Evolutionary conservation across 1,284 basidiomycete species (phyloP), one percentile per base, ranked within the genome.

Genomic region (Boletus hoseneyae): DNA sequence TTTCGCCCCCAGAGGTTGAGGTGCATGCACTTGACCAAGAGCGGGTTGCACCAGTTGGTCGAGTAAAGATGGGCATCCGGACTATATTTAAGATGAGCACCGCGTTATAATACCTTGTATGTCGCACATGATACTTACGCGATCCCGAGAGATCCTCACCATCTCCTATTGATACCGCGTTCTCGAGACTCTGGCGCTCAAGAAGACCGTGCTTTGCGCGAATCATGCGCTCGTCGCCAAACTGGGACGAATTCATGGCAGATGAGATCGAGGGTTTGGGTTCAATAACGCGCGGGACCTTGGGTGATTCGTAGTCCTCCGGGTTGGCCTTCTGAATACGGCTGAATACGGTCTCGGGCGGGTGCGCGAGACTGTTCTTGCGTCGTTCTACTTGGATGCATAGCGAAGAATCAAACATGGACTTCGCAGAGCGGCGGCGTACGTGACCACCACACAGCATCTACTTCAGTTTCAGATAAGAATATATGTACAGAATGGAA

Each of bases 401-500:
- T 0, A 87, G 88, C 2, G 87, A 90, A 3, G 73, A 73, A n/a
- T 83, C 80, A n/a, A 87, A 78, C 36, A 77, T 65, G 0, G 84
- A 85, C 19, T 76, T 79, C 16, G 87, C 70, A 0, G 87, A 88
- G 6, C 74, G 71, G 32, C 87, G 79, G 32, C 84, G 81, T 52
- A 87, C 79, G 49, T 81, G 83, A 3, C 82, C 85, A 48, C 85
- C 86, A 42, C 83, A 87, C 32, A 90, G 70, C 86, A 90, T 89
- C 85, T 88, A 54, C 1, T 45, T 29, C 18, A 39, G 30, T n/a
- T 33, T 60, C n/a, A 58, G 45, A 30, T 13, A 32, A 48, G 39
- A 56, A 52, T 19, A 16, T 8, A 8, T 40, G 36, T 15, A 9
- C 38, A 32, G 10, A 6, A n/a, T 6, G 4, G 70, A 33, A 13